Percentiles rank a stretch among this genome's conserved stretches.
These are phyloP conservation scores for Arabidopsis thaliana DNA, from an alignment of 345 rosid genomes.

Conservation along the genomic window DNA sequence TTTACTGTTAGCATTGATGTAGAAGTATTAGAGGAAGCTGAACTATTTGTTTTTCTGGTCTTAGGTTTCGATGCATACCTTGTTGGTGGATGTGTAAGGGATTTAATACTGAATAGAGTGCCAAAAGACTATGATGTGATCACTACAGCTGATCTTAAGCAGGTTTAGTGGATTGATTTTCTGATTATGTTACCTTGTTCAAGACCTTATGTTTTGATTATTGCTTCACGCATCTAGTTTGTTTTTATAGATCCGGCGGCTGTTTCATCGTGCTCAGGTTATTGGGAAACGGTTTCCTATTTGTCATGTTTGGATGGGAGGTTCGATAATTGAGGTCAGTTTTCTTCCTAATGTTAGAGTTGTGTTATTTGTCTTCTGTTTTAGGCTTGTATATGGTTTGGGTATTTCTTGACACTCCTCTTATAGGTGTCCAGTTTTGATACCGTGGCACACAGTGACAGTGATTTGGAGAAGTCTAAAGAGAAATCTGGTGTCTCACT, in stretches of 20 bases:
- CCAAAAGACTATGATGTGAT: slow-evolving; percentile 97
- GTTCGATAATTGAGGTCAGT: slow-evolving; percentile 74
- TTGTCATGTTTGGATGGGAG: slow-evolving; percentile 68
- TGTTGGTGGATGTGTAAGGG: slow-evolving; percentile 98
- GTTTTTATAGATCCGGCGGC: slow-evolving; percentile 53
- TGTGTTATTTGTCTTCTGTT: slow-evolving; percentile 7
- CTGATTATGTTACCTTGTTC: background rate
- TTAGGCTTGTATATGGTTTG: slow-evolving; percentile 13
- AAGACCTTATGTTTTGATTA: slow-evolving; percentile 13
- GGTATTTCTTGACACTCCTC: slow-evolving; percentile 8
- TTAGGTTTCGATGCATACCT: slow-evolving; percentile 84
- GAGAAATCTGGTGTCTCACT: background rate
- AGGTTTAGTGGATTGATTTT: slow-evolving; percentile 52
- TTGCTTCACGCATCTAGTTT: slow-evolving; percentile 26
- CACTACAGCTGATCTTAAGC: slow-evolving; percentile 78
- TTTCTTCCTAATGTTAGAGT: background rate
- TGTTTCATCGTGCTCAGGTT: slow-evolving; percentile 59
- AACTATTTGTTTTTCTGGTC: slow-evolving; percentile 1
- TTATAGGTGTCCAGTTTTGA: slow-evolving; percentile 89
- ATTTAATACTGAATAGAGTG: slow-evolving; percentile 67
- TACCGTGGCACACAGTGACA: slow-evolving; percentile 53
- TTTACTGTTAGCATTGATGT: slow-evolving; percentile 11
- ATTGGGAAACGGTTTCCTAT: slow-evolving; percentile 84
- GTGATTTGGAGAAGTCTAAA: slow-evolving; percentile 29
- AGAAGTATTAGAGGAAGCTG: slow-evolving; percentile 8